These are phyloP conservation scores for Laburnicola sp. DNA, from an alignment of 2,329 filamentous ascomycete species.

Conservation along the genomic window DNA sequence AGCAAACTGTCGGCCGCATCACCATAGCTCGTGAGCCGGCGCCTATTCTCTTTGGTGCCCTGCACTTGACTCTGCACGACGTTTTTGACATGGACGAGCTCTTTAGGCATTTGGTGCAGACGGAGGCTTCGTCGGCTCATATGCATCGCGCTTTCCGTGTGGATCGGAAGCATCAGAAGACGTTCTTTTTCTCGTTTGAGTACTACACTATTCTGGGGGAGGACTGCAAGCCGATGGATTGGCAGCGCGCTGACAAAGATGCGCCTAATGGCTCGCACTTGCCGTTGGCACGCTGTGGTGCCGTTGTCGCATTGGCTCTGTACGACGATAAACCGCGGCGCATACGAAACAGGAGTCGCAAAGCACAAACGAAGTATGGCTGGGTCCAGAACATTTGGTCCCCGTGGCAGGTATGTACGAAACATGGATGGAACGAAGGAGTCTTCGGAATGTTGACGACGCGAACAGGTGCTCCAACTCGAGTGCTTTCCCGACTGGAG, in stretches of 20 bases:
- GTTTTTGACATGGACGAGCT: conserved; percentile 67
- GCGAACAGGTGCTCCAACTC: conserved; percentile 5
- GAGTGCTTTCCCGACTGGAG: conserved; percentile 15
- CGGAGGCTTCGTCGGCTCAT: conserved; percentile 50
- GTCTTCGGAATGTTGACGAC: background rate
- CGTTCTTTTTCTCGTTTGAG: conserved; percentile 66
- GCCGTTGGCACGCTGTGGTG: conserved; percentile 62
- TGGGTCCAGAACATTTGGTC: conserved; percentile 62
- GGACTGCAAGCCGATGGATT: conserved; percentile 60
- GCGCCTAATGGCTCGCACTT: conserved; percentile 55
- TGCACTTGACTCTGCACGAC: conserved; percentile 61
- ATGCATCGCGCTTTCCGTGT: conserved; percentile 56
- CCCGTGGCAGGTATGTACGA: conserved; percentile 58
- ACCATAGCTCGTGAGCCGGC: conserved; percentile 64
- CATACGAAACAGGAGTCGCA: conserved; percentile 55
- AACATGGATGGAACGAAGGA: background rate
- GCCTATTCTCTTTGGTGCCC: conserved; percentile 61
- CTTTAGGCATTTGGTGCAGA: conserved; percentile 57
- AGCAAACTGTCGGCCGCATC: conserved; percentile 59
- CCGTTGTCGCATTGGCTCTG: conserved; percentile 62
- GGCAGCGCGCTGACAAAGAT: conserved; percentile 60
- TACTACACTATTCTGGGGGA: conserved; percentile 65
- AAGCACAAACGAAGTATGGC: conserved; percentile 54
- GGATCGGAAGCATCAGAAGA: conserved; percentile 55
- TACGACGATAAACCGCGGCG: conserved; percentile 56